These are phyloP conservation scores for Magnaporthiopsis poae DNA, from an alignment of 2,329 filamentous ascomycete genomes.

Conservation along the genomic window DNA sequence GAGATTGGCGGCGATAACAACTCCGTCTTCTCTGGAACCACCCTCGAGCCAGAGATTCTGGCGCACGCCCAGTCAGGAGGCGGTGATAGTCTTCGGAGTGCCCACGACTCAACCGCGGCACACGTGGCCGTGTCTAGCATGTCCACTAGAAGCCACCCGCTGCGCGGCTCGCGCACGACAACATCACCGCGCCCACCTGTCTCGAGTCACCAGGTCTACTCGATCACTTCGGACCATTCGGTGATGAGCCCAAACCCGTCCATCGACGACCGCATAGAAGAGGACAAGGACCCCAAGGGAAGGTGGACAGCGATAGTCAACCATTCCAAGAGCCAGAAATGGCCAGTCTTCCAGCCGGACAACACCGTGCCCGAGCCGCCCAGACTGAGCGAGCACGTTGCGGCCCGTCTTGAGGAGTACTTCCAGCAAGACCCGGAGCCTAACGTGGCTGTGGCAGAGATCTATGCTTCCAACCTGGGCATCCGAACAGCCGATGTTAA, in stretches of 20 bases:
- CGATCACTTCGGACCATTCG: not conserved
- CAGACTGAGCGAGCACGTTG: constrained; percentile 37
- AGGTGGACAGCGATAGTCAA: constrained; percentile 33
- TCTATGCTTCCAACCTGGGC: constrained; percentile 44
- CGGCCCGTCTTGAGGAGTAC: constrained; percentile 43
- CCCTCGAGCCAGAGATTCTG: constrained; percentile 8
- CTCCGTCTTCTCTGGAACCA: constrained; percentile 22
- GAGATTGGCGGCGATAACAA: constrained; percentile 16
- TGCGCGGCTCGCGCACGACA: too few species aligned
- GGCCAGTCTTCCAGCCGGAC: constrained; percentile 26
- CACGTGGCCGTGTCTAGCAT: too few species aligned
- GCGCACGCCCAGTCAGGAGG: not conserved
- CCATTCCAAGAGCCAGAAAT: constrained; percentile 31
- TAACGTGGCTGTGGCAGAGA: constrained; percentile 39
- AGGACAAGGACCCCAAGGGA: constrained; percentile 17
- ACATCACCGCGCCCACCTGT: too few species aligned
- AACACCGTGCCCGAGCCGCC: constrained; percentile 32
- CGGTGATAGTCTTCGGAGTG: too few species aligned
- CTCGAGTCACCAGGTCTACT: not conserved
- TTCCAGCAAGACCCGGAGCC: constrained; percentile 39
- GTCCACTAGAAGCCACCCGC: too few species aligned
- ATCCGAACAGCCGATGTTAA: constrained; percentile 42
- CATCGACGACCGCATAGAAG: constrained; percentile 8
- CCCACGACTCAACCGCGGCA: too few species aligned
- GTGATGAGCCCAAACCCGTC: constrained; percentile 10